Evolutionary conservation across 2,329 filamentous ascomycete species (phyloP).

Genomic region (Trichoderma polysporum): DNA sequence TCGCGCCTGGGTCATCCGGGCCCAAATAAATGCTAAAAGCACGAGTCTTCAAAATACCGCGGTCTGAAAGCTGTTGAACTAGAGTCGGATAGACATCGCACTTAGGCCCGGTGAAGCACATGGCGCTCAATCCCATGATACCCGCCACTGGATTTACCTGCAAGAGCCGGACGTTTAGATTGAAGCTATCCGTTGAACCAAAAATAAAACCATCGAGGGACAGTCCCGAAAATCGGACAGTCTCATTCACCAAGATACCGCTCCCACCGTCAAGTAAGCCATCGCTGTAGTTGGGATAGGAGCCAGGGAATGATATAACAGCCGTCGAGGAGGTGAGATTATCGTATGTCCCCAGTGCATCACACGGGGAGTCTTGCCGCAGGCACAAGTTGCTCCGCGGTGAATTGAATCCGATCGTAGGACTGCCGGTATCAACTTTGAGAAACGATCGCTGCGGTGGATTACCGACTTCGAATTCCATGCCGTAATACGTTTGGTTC

Average conservation of each 20-base stretch:
- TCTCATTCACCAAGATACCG: background rate
- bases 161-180: background rate
- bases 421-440: background rate
- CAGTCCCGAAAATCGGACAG: background rate
- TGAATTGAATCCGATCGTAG: background rate
- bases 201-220: background rate
- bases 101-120: background rate
- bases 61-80: conserved; percentile 6
- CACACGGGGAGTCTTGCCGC: background rate
- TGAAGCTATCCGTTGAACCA: background rate
- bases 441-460: background rate
- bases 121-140: background rate
- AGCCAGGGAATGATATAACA: background rate
- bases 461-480: background rate
- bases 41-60: background rate
- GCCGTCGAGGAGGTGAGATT: conserved; percentile 6
- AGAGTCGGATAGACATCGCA: conserved; percentile 1
- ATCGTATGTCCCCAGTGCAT: background rate
- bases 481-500: background rate
- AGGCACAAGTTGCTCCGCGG: conserved; percentile 4
- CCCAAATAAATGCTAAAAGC: conserved; percentile 6
- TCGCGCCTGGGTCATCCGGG: background rate
- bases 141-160: background rate
- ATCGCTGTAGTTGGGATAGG: conserved; percentile 5
- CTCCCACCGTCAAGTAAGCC: background rate